Evolutionary conservation across 2,329 filamentous ascomycete species (phyloP), one percentile per base, ranked within the genome.

Genomic region (Cladorrhinum sp.): DNA sequence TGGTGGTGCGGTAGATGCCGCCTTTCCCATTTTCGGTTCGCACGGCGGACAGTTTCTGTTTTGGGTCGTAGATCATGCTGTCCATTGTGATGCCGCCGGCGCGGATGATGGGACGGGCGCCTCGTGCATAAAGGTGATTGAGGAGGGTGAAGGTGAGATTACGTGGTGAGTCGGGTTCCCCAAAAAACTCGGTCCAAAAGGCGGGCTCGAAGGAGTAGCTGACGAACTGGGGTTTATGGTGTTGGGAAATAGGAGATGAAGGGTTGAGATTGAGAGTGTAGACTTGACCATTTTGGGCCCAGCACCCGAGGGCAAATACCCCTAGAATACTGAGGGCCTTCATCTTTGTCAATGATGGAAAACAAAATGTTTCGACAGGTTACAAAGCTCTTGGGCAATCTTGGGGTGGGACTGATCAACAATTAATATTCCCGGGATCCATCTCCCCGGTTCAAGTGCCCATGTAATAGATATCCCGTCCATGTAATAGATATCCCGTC

Each of bases 231-330:
- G 64, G 57, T 25, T 24, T 55, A 55, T 64, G 62, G 10, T 53
- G 38, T 20, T 63, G 56, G 1, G 60, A 66, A n/a, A 66, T 59
- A 16, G 64, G 54, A 5, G 62, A 64, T 1, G 60, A 23, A 0
- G 55, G 64, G 2, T 32, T 20, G 3, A 18, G 23, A 29, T 22
- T 61, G 29, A 62, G 55, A 22, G 41, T 52, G 55, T 57, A 55
- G 13, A 23, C 78, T 78, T 23, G 75, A 79, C 8, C 18, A 20
- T 18, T 22, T 45, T 45, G 41, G n/a, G 8, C 41, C 41, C 52
- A 73, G 73, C 38, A 81, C 78, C 41, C 41, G 4, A 45, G 41
- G 41, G 16, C 41, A 3, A n/a, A 4, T 22, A 22, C 16, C 8
- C 41, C 16, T 7, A 45, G 41, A 7, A 45, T 5, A 22, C 16